phyloP scores from a whole-genome alignment of 768 basidiomycete genomes.

The Lenzites betulinus region DNA sequence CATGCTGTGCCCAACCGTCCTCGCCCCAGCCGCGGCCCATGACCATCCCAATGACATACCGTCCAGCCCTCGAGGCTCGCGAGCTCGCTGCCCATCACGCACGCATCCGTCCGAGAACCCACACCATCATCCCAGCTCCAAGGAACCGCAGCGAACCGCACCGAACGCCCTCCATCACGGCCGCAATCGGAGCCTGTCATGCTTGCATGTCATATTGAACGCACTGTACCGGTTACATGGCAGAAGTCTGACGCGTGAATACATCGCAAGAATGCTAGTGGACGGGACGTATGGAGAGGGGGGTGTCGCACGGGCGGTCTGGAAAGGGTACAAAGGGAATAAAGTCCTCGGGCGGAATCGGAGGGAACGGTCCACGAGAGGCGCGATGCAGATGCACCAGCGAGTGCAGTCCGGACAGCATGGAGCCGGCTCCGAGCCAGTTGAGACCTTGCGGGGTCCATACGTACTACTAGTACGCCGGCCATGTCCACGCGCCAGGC shows the following conservation, averaged over 20 bases:
- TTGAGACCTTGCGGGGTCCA: too few species aligned
- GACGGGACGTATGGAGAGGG: conserved; percentile 6
- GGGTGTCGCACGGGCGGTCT: conserved; percentile 12
- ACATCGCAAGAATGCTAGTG: conserved; percentile 1
- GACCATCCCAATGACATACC: background rate
- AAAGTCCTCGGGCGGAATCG: background rate
- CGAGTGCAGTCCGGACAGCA: background rate
- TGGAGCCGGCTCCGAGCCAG: conserved; percentile 2
- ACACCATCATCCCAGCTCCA: too few species aligned
- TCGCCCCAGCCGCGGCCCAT: background rate
- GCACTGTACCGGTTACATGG: conserved; percentile 13
- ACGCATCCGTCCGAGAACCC: background rate
- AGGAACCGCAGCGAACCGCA: background rate
- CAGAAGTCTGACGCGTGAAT: conserved; percentile 8
- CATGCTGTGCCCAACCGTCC: background rate
- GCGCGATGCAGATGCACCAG: background rate
- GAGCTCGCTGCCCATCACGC: background rate
- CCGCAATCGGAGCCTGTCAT: background rate
- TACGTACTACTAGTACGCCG: too few species aligned
- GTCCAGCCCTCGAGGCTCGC: background rate
- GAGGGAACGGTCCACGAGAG: background rate
- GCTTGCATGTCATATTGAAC: conserved; percentile 2
- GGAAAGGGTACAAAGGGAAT: background rate
- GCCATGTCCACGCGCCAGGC: too few species aligned
- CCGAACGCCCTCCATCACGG: background rate